Base-by-base conservation (phyloP, 208 protist species). In the Angomonas ambiguus region DNA sequence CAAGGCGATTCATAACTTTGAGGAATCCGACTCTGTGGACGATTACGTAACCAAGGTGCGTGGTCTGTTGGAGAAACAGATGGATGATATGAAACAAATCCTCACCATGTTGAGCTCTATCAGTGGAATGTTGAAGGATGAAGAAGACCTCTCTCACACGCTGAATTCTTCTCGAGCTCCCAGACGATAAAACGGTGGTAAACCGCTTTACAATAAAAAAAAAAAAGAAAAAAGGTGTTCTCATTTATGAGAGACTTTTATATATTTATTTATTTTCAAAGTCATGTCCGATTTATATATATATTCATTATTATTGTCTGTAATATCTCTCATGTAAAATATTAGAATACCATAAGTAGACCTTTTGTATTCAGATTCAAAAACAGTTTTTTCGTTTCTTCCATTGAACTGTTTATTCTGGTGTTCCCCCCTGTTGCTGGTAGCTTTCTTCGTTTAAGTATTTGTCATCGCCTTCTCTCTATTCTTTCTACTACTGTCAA, bases 1-100 rank as follows among this genome's bases (percentile, higher is more conserved):
- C 62, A 68, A 77, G 10, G 85, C 92, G 1, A 93, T 98, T 45
- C 82, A 96, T 69, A 35, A 77, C 24, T 95, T 98, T 41, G 94
- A 98, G 55, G 80, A 96, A 30, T 89, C 85, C 11, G 91, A 89
- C 76, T 87, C 88, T 8, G 83, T 98, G 1, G 93, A 98, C 71
- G 85, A 94, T 68, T 94, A 96, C 74, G 91, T 94, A 45, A 59
- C 63, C 22, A 86, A 88, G 51, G 81, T 96, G 24, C 74, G 77
- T 6, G 71, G 65, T 31, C 76, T 91, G 31, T 74, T 96, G 60
- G 27, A 78, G 62, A 74, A 78, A 42, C 91, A 94, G 77, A 84
- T 76, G 60, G 77, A 77, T 24, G 91, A 96, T 60, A 87, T 92
- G 68, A 62, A 89, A 22, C 77, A 85, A 63, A 88, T 95, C 51